These are phyloP conservation scores for Daucus carota DNA, from an alignment of 129 eudicot species.

Conservation along the genomic window DH1_v3.0 NC_030381.2:32877001-32877500, in stretches of 20 bases:
- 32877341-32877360: constrained; percentile 89
- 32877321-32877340: constrained; percentile 99
- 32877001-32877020: constrained; percentile 11
- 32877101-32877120: constrained; percentile 73
- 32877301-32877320: constrained; percentile 25
- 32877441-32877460: constrained; percentile 59
- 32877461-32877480: constrained; percentile 40
- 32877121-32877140: constrained; percentile 83
- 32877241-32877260: constrained; percentile 62
- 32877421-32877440: constrained; percentile 92
- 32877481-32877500: neutral
- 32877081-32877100: constrained; percentile 21
- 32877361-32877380: constrained; percentile 93
- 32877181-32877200: constrained; percentile 13
- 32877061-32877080: constrained; percentile 27
- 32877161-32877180: neutral
- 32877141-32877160: constrained; percentile 30
- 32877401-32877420: constrained; percentile 81
- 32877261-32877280: constrained; percentile 29
- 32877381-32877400: constrained; percentile 93
- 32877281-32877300: neutral
- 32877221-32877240: constrained; percentile 76
- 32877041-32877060: constrained; percentile 17
- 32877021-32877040: constrained; percentile 7
- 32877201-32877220: constrained; percentile 37